These are phyloP conservation scores for Nasturtium officinale DNA, from an alignment of 345 rosid genomes.

Conservation along the genomic window DNA sequence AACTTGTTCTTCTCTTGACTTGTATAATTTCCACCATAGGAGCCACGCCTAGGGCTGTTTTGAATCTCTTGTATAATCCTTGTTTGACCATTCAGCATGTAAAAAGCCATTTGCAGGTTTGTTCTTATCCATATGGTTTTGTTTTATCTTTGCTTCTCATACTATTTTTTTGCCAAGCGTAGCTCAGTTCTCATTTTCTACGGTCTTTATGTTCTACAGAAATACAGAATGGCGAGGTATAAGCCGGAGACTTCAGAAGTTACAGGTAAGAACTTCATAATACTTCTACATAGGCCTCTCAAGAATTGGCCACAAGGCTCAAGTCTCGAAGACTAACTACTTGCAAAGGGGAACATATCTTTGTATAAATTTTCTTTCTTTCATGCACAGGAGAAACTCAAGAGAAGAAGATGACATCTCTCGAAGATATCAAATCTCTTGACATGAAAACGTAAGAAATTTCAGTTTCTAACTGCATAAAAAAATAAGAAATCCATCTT, in stretches of 20 bases:
- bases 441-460: conserved; percentile 81
- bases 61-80: conserved; percentile 81
- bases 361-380: conserved; percentile 26
- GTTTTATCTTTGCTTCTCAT: not conserved
- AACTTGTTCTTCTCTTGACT: conserved; percentile 5
- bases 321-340: not conserved
- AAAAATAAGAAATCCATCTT: not conserved
- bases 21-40: conserved; percentile 51
- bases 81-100: conserved; percentile 93
- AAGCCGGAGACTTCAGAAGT: conserved; percentile 81
- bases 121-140: conserved; percentile 10
- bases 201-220: conserved; percentile 49
- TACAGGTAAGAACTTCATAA: conserved; percentile 35
- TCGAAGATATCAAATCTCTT: conserved; percentile 68
- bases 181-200: conserved; percentile 3
- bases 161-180: conserved; percentile 9
- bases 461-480: not conserved
- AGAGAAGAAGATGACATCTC: conserved; percentile 56
- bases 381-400: conserved; percentile 56
- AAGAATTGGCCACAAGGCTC: not conserved
- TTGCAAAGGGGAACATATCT: conserved; percentile 5
- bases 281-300: not conserved
- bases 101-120: conserved; percentile 96
- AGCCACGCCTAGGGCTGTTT: conserved; percentile 95
- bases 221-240: conserved; percentile 87